Conservation (phyloP, 768 basidiomycete species). For the Pholiota molesta region DNA sequence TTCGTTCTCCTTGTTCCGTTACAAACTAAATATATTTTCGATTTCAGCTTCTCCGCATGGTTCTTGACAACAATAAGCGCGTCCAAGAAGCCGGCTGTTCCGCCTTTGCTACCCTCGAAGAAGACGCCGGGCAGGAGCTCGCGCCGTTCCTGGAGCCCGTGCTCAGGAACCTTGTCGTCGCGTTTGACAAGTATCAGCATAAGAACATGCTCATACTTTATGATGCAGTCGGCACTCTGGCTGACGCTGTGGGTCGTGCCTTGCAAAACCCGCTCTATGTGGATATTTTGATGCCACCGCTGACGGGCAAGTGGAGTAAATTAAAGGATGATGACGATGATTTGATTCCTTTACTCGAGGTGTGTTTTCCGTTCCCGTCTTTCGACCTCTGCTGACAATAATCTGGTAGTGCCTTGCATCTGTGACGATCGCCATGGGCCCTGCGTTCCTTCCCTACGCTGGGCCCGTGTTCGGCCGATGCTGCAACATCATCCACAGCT, state of each 20-base stretch:
- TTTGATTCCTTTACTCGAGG: constrained; percentile 94
- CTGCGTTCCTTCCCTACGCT: constrained; percentile 86
- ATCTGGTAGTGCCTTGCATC: constrained; percentile 88
- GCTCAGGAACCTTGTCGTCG: constrained; percentile 90
- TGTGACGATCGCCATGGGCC: constrained; percentile 94
- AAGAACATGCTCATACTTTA: constrained; percentile 99
- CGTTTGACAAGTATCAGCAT: constrained; percentile 98
- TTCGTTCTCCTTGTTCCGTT: not conserved
- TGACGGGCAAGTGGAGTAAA: constrained; percentile 89
- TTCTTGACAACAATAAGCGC: constrained; percentile 96
- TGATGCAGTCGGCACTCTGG: constrained; percentile 97
- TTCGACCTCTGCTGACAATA: constrained; percentile 11
- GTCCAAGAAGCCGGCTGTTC: constrained; percentile 99
- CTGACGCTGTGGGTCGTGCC: constrained; percentile 92
- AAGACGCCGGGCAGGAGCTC: constrained; percentile 90
- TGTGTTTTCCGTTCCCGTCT: constrained; percentile 35
- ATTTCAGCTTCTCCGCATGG: constrained; percentile 91
- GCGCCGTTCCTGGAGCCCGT: constrained; percentile 95
- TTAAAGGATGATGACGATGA: constrained; percentile 91
- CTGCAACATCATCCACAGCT: constrained; percentile 78
- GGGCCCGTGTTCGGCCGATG: constrained; percentile 93
- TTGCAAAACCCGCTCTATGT: constrained; percentile 86
- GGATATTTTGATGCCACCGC: constrained; percentile 95
- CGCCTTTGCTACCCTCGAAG: constrained; percentile 97
- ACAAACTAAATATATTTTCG: not conserved